phyloP scores from a whole-genome alignment of 2,329 filamentous ascomycete genomes.

The Davidsoniella virescens region DNA sequence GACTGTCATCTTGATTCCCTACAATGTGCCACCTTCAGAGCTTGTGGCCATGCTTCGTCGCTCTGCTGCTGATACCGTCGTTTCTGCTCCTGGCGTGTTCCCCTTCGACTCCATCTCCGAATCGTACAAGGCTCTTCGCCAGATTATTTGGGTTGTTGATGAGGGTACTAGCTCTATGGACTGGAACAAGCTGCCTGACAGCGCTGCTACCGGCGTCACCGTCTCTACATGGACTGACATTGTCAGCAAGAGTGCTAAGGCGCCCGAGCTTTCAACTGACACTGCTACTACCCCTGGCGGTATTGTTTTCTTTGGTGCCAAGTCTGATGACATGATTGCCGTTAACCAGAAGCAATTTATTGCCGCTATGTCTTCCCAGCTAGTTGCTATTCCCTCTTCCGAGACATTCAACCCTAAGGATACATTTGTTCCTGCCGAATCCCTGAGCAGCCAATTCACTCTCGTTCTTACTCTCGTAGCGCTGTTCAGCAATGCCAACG shows the following conservation, averaged over 20 bases:
- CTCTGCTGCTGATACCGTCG: slow-evolving; percentile 61
- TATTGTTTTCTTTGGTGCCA: slow-evolving; percentile 51
- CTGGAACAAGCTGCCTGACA: slow-evolving; percentile 77
- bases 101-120: slow-evolving; percentile 59
- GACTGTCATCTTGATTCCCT: slow-evolving; percentile 71
- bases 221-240: slow-evolving; percentile 91
- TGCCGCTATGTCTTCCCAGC: slow-evolving; percentile 66
- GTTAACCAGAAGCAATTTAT: slow-evolving; percentile 75
- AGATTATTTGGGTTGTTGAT: slow-evolving; percentile 86
- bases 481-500: slow-evolving; percentile 66
- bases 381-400: slow-evolving; percentile 55
- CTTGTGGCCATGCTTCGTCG: slow-evolving; percentile 57
- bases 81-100: slow-evolving; percentile 75
- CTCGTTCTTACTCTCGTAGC: slow-evolving; percentile 67
- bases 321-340: slow-evolving; percentile 53
- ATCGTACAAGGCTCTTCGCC: slow-evolving; percentile 52
- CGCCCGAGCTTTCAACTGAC: slow-evolving; percentile 49
- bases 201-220: slow-evolving; percentile 56
- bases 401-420: slow-evolving; percentile 63
- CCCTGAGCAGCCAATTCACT: slow-evolving; percentile 63
- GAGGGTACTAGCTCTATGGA: slow-evolving; percentile 83
- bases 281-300: slow-evolving; percentile 36
- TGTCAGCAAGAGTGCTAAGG: slow-evolving; percentile 50
- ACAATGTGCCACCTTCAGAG: slow-evolving; percentile 53
- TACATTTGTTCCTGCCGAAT: slow-evolving; percentile 70